Conservation (phyloP, 2,329 filamentous ascomycete genomes). For the Aspergillus phoenicis region DNA sequence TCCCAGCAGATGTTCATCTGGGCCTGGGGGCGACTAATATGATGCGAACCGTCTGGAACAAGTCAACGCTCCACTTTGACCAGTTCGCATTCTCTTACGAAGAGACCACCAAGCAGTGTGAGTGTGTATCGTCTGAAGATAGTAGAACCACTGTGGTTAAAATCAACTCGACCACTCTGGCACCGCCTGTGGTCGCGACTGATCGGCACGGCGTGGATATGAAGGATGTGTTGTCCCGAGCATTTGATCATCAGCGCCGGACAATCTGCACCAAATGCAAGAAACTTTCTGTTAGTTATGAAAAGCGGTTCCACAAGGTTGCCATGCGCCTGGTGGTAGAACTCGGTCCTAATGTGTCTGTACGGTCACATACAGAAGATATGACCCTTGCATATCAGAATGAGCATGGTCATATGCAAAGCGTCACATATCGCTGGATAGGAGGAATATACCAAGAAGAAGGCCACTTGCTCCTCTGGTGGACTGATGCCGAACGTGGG, state of each 20-base stretch:
- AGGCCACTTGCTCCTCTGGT: conserved; percentile 32
- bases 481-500: conserved; percentile 33
- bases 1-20: too few species aligned
- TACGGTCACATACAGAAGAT: conserved; percentile 30
- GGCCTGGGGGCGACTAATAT: too few species aligned
- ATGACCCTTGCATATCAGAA: conserved; percentile 30
- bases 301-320: conserved; percentile 24
- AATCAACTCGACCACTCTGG: neutral
- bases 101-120: conserved; percentile 13
- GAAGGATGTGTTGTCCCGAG: conserved; percentile 23
- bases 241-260: conserved; percentile 12
- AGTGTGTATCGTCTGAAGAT: neutral
- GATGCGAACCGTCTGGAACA: conserved; percentile 29
- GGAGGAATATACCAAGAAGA: conserved; percentile 38
- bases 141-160: neutral
- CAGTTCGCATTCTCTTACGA: conserved; percentile 33
- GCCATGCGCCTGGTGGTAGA: conserved; percentile 36
- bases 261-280: conserved; percentile 15
- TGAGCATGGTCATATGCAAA: conserved; percentile 11
- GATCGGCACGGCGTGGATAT: conserved; percentile 21
- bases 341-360: conserved; percentile 11
- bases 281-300: conserved; percentile 2
- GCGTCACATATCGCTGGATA: conserved; percentile 40
- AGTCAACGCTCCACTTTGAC: conserved; percentile 27
- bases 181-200: neutral